Conservation (phyloP, 306 rosid genomes). For the Vicia faba region DNA sequence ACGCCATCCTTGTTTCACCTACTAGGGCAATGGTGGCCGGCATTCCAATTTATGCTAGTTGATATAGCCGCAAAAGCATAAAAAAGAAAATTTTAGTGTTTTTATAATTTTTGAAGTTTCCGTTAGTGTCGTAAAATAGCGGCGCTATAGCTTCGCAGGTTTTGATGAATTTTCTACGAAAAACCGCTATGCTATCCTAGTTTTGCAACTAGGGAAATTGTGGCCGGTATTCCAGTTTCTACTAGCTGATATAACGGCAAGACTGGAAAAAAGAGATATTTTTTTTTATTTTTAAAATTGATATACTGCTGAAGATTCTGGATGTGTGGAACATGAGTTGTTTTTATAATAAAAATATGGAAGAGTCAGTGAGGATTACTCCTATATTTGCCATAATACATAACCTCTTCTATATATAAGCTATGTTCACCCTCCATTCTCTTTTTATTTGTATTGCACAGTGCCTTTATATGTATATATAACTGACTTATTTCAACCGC, state of each 20-base stretch:
- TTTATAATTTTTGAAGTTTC: too few species aligned
- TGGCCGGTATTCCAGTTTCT: too few species aligned
- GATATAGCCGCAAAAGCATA: too few species aligned
- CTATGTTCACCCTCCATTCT: background rate
- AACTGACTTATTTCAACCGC: background rate
- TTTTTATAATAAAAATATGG: background rate
- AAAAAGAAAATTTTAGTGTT: too few species aligned
- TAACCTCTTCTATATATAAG: background rate
- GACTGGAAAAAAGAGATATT: too few species aligned
- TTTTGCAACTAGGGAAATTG: too few species aligned
- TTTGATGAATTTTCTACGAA: too few species aligned
- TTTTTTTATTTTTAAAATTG: too few species aligned
- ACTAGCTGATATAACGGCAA: too few species aligned
- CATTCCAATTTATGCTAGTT: background rate
- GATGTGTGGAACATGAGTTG: background rate
- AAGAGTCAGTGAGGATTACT: background rate
- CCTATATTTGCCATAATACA: background rate
- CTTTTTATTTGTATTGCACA: background rate
- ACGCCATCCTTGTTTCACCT: background rate
- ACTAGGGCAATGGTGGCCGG: background rate
- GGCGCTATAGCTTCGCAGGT: too few species aligned
- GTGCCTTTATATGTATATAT: background rate
- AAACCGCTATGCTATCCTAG: too few species aligned
- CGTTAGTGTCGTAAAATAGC: too few species aligned
- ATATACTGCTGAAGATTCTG: background rate